Base-by-base conservation (phyloP, 441 rosid species). In the Rhodomyrtus psidioides region DNA sequence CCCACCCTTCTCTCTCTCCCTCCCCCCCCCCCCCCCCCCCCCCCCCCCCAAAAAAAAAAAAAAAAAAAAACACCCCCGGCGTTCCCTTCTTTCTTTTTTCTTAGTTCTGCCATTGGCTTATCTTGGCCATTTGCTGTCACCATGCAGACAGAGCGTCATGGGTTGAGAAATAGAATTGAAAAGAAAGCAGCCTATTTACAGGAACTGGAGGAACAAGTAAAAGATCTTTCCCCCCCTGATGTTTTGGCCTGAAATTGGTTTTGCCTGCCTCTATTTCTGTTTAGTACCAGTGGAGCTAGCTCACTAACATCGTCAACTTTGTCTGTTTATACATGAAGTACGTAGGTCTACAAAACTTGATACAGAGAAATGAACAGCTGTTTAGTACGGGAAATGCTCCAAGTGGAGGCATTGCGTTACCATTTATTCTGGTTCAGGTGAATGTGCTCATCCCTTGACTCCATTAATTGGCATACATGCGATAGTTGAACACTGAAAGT, bases 401-500 rank as follows among this genome's bases (percentile, higher is more conserved):
- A n/a, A 93, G 87, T 75, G 98, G 97, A 46, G 99, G 97, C 81
- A 97, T 97, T 85, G 95, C 99, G 55, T 94, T 97, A 89, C 99
- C 99, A 24, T 97, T 97, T 89, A 96, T 97, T 89, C 91, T 97
- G 90, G 99, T 97, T 87, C 99, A 97, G 98, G 99, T 96, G 92
- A 89, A 83, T 39, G 54, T 85, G 91, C 85, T 34, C 83, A 81
- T 85, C 82, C 53, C 23, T 53, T 88, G 49, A 23, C 49, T 70
- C 49, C 79, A 21, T 19, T 70, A 70, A 70, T 65, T 9, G 46
- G 46, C 76, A 65, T 65, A 19, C 76, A 65, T 34, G 46, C 19
- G 76, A 65, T 42, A 19, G 76, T 34, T 34, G 46, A 34, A 65
- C 9, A 0, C 76, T 34, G 24, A 62, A 28, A 65, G 15, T 9